Evolutionary conservation across 352 stramenopile species (phyloP), one percentile per base, ranked within the genome.

Genomic region (Globisporangium apiculatum): DNA sequence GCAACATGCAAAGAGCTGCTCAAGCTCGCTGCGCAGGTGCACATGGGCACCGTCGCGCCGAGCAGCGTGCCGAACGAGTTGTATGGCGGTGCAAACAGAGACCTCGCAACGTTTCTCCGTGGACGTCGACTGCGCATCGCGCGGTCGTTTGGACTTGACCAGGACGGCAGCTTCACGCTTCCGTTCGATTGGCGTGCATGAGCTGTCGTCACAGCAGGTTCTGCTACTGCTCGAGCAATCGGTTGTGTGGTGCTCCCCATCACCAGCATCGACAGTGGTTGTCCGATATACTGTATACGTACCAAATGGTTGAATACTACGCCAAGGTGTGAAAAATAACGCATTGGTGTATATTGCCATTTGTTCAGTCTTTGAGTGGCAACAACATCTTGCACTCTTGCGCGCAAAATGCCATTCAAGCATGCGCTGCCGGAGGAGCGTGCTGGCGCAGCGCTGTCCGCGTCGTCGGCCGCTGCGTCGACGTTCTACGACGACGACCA

Each of bases 401-500:
- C 24, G 24, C 3, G 7, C 38, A 58, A 35, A 7, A 91, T 91
- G 80, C 74, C 78, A 50, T 91, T 76, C 67, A 73, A 75, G 48
- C 61, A 52, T 37, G 60, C 68, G 35, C 69, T 67, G 35, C 76
- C 80, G 0, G 80, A 91, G 51, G 60, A 76, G 52, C 68, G 72
- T 8, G 67, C 67, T 35, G 70, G 64, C 35, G 73, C 76, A 11
- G 54, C 71, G 17, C 57, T 64, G 17, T 70, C 69, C 31, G 61
- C 68, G 18, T 61, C 69, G 41, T 83, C 75, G 2, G 59, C 73
- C 24, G 72, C 71, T 12, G 79, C 75, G 1, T 68, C 70, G 8
- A 49, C 69, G 48, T 92, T 88, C 67, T 92, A 92, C 62, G 77
- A 73, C 18, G 59, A 73, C 2, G 68, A 65, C 41, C 78, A 90